phyloP scores from a whole-genome alignment of 2,329 filamentous ascomycete species.

The Fusarium sp. region DNA sequence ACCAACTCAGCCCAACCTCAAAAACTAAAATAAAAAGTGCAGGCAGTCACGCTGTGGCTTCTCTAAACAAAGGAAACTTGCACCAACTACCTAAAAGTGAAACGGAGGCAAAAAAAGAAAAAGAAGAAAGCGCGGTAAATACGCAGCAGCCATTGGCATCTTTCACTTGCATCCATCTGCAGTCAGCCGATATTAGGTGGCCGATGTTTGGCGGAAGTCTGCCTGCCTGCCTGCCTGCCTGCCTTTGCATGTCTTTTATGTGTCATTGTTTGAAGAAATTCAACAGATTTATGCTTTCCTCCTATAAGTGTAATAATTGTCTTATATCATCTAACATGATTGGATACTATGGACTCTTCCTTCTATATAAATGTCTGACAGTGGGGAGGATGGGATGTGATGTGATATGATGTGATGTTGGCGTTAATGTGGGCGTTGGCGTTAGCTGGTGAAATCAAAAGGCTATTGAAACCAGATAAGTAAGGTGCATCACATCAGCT shows the following conservation, averaged over 20 bases:
- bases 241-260: background rate
- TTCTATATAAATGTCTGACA: background rate
- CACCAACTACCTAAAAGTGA: background rate
- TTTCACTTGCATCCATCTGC: background rate
- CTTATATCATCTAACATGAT: background rate
- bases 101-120: background rate
- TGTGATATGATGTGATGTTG: conserved; percentile 2
- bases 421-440: background rate
- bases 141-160: background rate
- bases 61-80: background rate
- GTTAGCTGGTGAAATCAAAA: background rate
- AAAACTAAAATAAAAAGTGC: background rate
- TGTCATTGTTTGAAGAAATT: background rate
- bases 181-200: conserved; percentile 21
- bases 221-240: background rate
- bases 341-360: background rate
- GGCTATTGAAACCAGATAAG: too few relatives aligned
- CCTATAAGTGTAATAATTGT: background rate
- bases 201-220: conserved; percentile 7
- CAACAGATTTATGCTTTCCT: background rate
- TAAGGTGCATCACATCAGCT: background rate
- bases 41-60: conserved; percentile 2
- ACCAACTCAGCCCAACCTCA: conserved; percentile 1
- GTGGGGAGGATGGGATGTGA: background rate
- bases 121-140: background rate